Percentiles rank a stretch among this genome's conserved stretches.
These are phyloP conservation scores for Drechslerella dactyloides DNA, from an alignment of 2,329 filamentous ascomycete species.

Conservation along the genomic window DNA sequence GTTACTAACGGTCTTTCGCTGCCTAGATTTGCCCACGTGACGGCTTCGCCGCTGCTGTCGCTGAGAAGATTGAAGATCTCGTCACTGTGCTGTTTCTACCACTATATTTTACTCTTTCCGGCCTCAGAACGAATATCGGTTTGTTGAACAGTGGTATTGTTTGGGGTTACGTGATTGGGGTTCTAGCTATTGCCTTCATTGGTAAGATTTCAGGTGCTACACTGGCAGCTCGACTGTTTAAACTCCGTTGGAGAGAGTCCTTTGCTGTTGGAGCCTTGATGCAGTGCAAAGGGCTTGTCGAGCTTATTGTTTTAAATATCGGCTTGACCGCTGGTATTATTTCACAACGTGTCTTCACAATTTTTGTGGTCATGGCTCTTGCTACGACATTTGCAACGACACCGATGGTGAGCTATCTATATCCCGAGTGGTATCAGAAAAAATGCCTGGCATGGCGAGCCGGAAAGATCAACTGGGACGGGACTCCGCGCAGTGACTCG, in stretches of 20 bases:
- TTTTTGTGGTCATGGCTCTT: conserved; percentile 65
- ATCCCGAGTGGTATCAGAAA: conserved; percentile 76
- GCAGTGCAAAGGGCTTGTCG: conserved; percentile 95
- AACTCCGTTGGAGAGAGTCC: conserved; percentile 86
- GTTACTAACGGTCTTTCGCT: conserved; percentile 6
- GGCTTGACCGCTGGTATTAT: conserved; percentile 33
- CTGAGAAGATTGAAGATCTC: conserved; percentile 92
- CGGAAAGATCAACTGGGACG: conserved; percentile 90
- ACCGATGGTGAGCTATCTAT: conserved; percentile 74
- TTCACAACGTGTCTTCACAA: conserved; percentile 26
- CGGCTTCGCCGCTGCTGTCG: conserved; percentile 86
- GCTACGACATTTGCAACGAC: conserved; percentile 85
- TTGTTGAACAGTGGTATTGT: conserved; percentile 79
- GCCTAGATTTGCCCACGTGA: conserved; percentile 83
- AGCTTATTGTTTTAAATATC: conserved; percentile 58
- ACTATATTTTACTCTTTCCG: conserved; percentile 90
- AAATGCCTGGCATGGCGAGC: conserved; percentile 75
- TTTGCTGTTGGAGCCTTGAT: conserved; percentile 86
- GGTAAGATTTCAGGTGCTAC: conserved; percentile 82
- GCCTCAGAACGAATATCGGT: conserved; percentile 84
- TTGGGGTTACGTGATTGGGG: conserved; percentile 89
- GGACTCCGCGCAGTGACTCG: conserved; percentile 48
- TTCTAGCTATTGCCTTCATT: conserved; percentile 79
- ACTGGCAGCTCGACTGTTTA: conserved; percentile 75
- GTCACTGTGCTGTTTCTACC: conserved; percentile 83